These are phyloP conservation scores for Zymoseptoria crescenta DNA, from an alignment of 2,329 filamentous ascomycete species.

Conservation along the genomic window DNA sequence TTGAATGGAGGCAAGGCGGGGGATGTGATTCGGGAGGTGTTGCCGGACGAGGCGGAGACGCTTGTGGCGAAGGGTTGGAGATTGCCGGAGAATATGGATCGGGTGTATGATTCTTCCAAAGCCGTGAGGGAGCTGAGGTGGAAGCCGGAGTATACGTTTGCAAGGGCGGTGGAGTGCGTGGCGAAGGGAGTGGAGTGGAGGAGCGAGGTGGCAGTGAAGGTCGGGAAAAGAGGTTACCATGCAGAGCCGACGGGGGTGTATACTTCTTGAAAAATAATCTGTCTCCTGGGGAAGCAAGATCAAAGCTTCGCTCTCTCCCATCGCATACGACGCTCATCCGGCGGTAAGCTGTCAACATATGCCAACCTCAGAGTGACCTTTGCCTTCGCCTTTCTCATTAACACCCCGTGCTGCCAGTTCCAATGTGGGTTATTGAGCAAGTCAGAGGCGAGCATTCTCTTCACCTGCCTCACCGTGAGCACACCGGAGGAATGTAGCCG, in stretches of 20 bases:
- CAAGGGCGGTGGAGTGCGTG: constrained; percentile 8
- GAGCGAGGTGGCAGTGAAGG: constrained; percentile 7
- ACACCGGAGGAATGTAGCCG: background rate
- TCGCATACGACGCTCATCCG: background rate
- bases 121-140: constrained; percentile 10
- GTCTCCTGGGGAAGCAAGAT: background rate
- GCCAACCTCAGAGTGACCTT: background rate
- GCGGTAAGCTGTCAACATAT: background rate
- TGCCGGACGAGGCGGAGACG: constrained; percentile 7
- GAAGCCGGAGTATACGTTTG: constrained; percentile 12
- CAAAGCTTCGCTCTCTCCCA: background rate
- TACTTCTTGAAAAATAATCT: constrained; percentile 2
- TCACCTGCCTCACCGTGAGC: background rate
- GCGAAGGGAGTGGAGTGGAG: constrained; percentile 9
- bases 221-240: constrained; percentile 15
- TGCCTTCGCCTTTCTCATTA: background rate
- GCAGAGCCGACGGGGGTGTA: constrained; percentile 12
- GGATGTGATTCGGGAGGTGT: background rate
- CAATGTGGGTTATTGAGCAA: background rate
- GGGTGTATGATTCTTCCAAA: constrained; percentile 13
- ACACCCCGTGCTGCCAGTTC: background rate
- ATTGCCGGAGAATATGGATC: constrained; percentile 10
- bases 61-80: constrained; percentile 11
- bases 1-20: constrained; percentile 4
- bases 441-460: background rate